phyloP scores from a whole-genome alignment of 2,329 filamentous ascomycete genomes.

The Magnaporthales sp. region DNA sequence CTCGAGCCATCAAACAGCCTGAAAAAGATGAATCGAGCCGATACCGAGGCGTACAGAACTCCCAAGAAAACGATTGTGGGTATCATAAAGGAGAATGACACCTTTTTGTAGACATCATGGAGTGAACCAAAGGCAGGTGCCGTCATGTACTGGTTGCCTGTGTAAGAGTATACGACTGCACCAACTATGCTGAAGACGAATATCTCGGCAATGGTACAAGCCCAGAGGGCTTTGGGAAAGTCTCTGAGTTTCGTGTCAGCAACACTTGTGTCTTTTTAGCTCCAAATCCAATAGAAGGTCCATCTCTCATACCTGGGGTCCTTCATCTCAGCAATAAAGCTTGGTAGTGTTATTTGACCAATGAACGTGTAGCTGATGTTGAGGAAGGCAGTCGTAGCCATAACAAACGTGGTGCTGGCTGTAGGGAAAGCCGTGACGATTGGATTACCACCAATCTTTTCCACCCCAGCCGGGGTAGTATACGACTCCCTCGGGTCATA shows the following conservation, averaged over 20 bases:
- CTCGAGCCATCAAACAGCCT: slow-evolving; percentile 70
- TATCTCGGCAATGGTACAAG: slow-evolving; percentile 80
- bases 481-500: slow-evolving; percentile 44
- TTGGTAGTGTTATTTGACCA: slow-evolving; percentile 86
- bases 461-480: slow-evolving; percentile 16
- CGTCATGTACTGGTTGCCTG: slow-evolving; percentile 82
- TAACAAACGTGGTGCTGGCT: slow-evolving; percentile 67
- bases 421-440: slow-evolving; percentile 61
- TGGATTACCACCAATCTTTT: slow-evolving; percentile 45
- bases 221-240: slow-evolving; percentile 89
- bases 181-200: slow-evolving; percentile 81
- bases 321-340: slow-evolving; percentile 92
- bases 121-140: slow-evolving; percentile 82
- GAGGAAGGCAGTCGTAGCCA: slow-evolving; percentile 78
- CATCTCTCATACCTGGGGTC: slow-evolving; percentile 30
- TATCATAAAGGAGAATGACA: slow-evolving; percentile 91
- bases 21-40: slow-evolving; percentile 87
- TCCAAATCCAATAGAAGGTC: neutral
- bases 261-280: slow-evolving; percentile 17
- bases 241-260: slow-evolving; percentile 45
- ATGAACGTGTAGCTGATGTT: slow-evolving; percentile 98
- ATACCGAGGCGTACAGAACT: slow-evolving; percentile 83
- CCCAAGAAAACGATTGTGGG: slow-evolving; percentile 89
- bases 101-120: slow-evolving; percentile 72
- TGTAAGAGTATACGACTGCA: slow-evolving; percentile 74